Percentiles rank a stretch among this genome's conserved stretches.
Evolutionary conservation across 345 rosid species (phyloP).

Genomic region (Schrenkiella parvula): DNA sequence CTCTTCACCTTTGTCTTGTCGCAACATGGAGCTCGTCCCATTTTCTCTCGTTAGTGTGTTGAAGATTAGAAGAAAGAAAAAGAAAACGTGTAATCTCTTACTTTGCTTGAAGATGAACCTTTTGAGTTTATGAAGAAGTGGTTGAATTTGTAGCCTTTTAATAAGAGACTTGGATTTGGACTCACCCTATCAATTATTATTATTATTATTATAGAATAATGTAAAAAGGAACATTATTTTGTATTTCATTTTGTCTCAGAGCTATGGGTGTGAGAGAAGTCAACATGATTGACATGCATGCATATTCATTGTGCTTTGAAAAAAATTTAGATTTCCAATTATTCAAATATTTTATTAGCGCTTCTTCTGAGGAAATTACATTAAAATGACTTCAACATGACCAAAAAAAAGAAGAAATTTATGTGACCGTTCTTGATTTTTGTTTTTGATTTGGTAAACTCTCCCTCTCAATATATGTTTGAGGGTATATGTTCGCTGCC

Average conservation of each 20-base stretch:
- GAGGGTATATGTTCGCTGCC: neutral
- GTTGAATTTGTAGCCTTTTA: slow-evolving; percentile 34
- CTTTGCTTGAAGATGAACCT: slow-evolving; percentile 15
- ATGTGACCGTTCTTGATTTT: neutral
- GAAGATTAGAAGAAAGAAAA: slow-evolving; percentile 14
- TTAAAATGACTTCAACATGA: neutral
- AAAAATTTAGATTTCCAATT: neutral
- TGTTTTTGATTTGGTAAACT: neutral
- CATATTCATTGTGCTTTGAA: slow-evolving; percentile 27
- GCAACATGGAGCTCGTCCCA: slow-evolving; percentile 99
- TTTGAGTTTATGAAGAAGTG: slow-evolving; percentile 28
- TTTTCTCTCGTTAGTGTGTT: slow-evolving; percentile 30
- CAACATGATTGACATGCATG: slow-evolving; percentile 41
- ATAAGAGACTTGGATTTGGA: slow-evolving; percentile 32
- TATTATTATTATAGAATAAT: slow-evolving; percentile 6
- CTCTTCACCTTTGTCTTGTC: slow-evolving; percentile 94
- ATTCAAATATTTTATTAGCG: neutral
- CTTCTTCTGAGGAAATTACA: neutral
- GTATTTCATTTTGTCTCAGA: slow-evolving; percentile 16
- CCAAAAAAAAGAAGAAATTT: neutral
- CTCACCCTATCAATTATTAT: slow-evolving; percentile 17
- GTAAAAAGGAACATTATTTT: neutral
- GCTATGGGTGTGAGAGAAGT: slow-evolving; percentile 31
- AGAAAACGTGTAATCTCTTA: slow-evolving; percentile 9
- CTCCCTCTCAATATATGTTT: neutral